These are phyloP conservation scores for Domatiomyces globalis DNA, from an alignment of 2,329 filamentous ascomycete species.

Conservation along the genomic window DNA sequence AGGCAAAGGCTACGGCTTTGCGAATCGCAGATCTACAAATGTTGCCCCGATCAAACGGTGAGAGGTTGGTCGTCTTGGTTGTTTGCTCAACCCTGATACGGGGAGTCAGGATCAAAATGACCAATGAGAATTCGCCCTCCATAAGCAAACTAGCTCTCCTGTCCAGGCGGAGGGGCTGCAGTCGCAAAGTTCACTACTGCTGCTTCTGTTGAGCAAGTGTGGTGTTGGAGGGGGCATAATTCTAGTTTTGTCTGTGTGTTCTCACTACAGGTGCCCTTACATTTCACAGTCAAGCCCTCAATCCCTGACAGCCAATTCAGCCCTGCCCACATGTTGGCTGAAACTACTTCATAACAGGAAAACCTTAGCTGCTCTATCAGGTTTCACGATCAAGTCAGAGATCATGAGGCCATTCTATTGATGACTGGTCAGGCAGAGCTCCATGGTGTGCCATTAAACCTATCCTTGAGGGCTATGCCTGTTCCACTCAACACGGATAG, in stretches of 20 bases:
- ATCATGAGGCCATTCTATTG: constrained; percentile 4
- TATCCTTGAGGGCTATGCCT: neutral
- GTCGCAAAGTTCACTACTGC: no score
- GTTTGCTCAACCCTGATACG: neutral
- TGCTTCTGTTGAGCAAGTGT: no score
- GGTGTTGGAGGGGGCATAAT: no score
- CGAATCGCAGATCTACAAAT: no score
- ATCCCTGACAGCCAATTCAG: neutral
- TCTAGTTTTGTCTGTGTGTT: no score
- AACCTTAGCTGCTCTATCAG: constrained; percentile 2
- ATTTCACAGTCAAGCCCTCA: no score
- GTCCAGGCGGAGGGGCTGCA: no score
- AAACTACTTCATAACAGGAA: constrained; percentile 2
- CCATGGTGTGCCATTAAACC: neutral
- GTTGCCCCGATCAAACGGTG: neutral
- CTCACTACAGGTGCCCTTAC: no score
- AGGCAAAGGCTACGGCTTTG: no score
- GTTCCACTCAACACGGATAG: neutral
- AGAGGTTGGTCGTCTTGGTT: neutral
- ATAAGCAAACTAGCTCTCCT: no score
- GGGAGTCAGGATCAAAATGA: no score
- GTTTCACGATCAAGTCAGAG: constrained; percentile 14
- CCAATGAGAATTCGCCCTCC: no score
- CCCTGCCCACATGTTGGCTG: neutral
- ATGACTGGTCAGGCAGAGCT: constrained; percentile 9